Conservation (phyloP, 306 rosid species). For the Lathyrus sativus region DNA sequence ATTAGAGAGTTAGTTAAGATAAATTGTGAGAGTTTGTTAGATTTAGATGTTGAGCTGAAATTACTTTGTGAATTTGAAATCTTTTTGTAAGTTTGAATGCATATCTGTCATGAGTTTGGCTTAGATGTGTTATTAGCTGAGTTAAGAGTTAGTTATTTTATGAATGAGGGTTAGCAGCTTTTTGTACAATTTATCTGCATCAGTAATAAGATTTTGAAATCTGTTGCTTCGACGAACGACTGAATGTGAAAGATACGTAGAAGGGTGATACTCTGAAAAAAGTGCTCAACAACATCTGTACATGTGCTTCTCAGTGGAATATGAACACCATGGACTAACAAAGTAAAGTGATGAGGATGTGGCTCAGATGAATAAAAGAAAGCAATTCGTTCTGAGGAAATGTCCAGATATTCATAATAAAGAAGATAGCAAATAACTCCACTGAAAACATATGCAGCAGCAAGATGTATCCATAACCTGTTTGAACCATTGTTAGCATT, state of each 20-base stretch:
- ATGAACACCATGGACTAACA: conserved; percentile 71
- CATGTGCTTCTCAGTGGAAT: conserved; percentile 63
- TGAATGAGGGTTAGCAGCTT: conserved; percentile 29
- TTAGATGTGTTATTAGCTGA: too few relatives aligned
- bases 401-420: conserved; percentile 50
- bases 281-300: conserved; percentile 61
- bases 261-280: conserved; percentile 74
- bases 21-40: too few relatives aligned
- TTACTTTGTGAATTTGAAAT: too few relatives aligned
- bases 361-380: conserved; percentile 63
- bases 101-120: too few relatives aligned
- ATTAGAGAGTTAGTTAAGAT: too few relatives aligned
- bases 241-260: conserved; percentile 74
- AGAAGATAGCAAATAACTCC: conserved; percentile 91
- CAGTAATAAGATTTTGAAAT: conserved; percentile 63
- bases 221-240: conserved; percentile 56
- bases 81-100: too few relatives aligned
- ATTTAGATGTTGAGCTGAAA: too few relatives aligned
- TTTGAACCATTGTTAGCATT: conserved; percentile 76
- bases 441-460: conserved; percentile 74
- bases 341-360: conserved; percentile 61
- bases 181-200: conserved; percentile 65
- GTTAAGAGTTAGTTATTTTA: too few relatives aligned
- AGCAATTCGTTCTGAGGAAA: conserved; percentile 65
- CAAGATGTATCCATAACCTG: conserved; percentile 88